A percentile compares a stretch with the other conserved stretches of the same genome.
These are phyloP conservation scores for Phytophthora pseudosyringae DNA, from an alignment of 352 stramenopile species.

Conservation along the genomic window DNA sequence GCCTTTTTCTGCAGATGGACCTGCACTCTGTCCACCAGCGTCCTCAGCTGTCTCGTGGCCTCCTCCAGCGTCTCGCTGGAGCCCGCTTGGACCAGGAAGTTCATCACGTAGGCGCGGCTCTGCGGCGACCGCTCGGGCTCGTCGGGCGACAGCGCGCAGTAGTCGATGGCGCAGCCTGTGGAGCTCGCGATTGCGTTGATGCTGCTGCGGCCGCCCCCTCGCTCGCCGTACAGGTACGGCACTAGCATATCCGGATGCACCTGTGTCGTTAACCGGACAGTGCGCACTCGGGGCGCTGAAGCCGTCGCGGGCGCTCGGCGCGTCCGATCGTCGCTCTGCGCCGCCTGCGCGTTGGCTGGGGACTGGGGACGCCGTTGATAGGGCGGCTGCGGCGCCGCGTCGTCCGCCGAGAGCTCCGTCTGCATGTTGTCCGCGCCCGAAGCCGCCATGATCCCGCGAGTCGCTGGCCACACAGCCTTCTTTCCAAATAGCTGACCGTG, in stretches of 20 bases:
- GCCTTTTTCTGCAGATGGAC: slow-evolving; percentile 56
- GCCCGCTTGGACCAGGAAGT: slow-evolving; percentile 63
- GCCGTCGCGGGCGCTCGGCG: neutral
- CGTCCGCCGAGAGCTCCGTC: slow-evolving; percentile 12
- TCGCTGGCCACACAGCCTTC: slow-evolving; percentile 22
- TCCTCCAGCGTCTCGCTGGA: slow-evolving; percentile 54
- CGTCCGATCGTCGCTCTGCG: neutral
- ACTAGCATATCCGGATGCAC: slow-evolving; percentile 62
- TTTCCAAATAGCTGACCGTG: slow-evolving; percentile 1
- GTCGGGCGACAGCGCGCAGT: slow-evolving; percentile 63
- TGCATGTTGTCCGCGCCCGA: slow-evolving; percentile 15
- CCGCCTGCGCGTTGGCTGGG: neutral
- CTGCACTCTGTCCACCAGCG: slow-evolving; percentile 59
- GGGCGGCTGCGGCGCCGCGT: slow-evolving; percentile 4
- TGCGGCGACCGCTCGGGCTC: slow-evolving; percentile 41
- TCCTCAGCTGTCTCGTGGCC: slow-evolving; percentile 44
- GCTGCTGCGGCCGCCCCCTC: slow-evolving; percentile 41
- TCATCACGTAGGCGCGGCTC: slow-evolving; percentile 52
- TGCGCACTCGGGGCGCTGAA: slow-evolving; percentile 53
- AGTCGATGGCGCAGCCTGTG: slow-evolving; percentile 66
- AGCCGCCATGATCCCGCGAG: slow-evolving; percentile 26
- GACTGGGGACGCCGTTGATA: slow-evolving; percentile 1
- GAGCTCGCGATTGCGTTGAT: slow-evolving; percentile 59
- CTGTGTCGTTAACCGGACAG: slow-evolving; percentile 59
- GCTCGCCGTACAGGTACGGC: slow-evolving; percentile 66